phyloP scores from a whole-genome alignment of 768 basidiomycete species.

The Hirschioporus abietinus region DNA sequence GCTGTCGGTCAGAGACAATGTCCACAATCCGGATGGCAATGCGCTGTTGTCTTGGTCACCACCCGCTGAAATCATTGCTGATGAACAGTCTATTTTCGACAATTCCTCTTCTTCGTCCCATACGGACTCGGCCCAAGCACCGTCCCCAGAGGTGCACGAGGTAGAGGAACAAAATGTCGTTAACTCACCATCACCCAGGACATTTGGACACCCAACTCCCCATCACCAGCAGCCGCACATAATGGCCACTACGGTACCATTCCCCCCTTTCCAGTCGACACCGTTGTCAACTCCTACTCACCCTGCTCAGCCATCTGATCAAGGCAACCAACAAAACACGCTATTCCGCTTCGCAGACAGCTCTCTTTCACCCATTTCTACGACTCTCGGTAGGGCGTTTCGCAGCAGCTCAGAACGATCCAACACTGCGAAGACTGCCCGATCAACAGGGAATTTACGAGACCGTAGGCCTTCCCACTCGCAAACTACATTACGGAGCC shows the following conservation, averaged over 20 bases:
- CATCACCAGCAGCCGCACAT: slow-evolving; percentile 17
- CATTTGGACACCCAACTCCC: slow-evolving; percentile 36
- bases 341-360: slow-evolving; percentile 18
- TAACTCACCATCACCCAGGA: slow-evolving; percentile 32
- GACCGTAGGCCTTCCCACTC: slow-evolving; percentile 7
- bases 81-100: background rate
- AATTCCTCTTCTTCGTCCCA: slow-evolving; percentile 13
- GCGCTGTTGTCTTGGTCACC: slow-evolving; percentile 13
- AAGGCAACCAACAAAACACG: slow-evolving; percentile 7
- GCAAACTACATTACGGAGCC: slow-evolving; percentile 30
- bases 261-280: slow-evolving; percentile 31
- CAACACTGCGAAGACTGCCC: slow-evolving; percentile 11
- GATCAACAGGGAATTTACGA: background rate
- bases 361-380: slow-evolving; percentile 11
- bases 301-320: slow-evolving; percentile 23
- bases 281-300: slow-evolving; percentile 53
- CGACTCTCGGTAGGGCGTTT: slow-evolving; percentile 22
- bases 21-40: slow-evolving; percentile 20
- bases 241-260: slow-evolving; percentile 22
- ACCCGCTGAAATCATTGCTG: slow-evolving; percentile 14
- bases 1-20: slow-evolving; percentile 23
- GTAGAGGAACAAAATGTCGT: slow-evolving; percentile 1
- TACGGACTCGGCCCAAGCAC: slow-evolving; percentile 11
- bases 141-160: slow-evolving; percentile 21
- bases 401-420: slow-evolving; percentile 9